A percentile compares a stretch with the other conserved stretches of the same genome.
Evolutionary conservation across 148 eudicot genomes (phyloP).

Genomic region (Tetragonia tetragonoides): DNA sequence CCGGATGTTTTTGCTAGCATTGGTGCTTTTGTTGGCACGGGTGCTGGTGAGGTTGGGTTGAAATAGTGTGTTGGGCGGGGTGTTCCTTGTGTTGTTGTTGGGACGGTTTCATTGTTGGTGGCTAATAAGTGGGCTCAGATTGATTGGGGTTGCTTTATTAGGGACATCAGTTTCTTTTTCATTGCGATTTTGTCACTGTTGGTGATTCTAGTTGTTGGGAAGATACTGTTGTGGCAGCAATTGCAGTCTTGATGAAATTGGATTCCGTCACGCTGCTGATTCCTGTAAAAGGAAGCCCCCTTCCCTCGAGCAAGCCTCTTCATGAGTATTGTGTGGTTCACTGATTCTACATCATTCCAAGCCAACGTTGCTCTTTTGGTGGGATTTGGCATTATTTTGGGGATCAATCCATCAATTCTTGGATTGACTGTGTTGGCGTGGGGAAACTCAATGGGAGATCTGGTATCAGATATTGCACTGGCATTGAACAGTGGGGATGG

Average conservation of each 20-base stretch:
- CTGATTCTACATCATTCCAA: conserved; percentile 94
- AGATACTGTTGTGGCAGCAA: conserved; percentile 55
- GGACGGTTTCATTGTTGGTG: conserved; percentile 67
- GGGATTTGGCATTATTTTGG: conserved; percentile 65
- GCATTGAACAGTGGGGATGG: conserved; percentile 88
- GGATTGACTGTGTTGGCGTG: conserved; percentile 95
- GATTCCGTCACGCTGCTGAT: conserved; percentile 78
- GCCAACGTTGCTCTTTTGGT: conserved; percentile 84
- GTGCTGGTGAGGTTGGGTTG: conserved; percentile 81
- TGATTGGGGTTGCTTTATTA: conserved; percentile 74
- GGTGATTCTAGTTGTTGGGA: conserved; percentile 56
- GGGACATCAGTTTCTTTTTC: conserved; percentile 73
- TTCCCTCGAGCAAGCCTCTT: conserved; percentile 68
- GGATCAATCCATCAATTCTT: conserved; percentile 80
- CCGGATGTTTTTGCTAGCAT: conserved; percentile 98
- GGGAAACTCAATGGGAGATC: conserved; percentile 98
- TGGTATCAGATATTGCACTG: conserved; percentile 77
- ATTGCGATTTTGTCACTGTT: conserved; percentile 48
- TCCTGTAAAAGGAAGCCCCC: conserved; percentile 69
- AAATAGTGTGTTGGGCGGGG: conserved; percentile 95
- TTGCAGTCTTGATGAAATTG: conserved; percentile 60
- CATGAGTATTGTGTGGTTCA: conserved; percentile 97
- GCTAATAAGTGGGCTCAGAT: conserved; percentile 63
- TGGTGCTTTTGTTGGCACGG: conserved; percentile 82
- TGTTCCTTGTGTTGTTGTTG: conserved; percentile 83